phyloP scores from a whole-genome alignment of 2,329 filamentous ascomycete species.

The Xenosphaeropsis pyriputrescens region DNA sequence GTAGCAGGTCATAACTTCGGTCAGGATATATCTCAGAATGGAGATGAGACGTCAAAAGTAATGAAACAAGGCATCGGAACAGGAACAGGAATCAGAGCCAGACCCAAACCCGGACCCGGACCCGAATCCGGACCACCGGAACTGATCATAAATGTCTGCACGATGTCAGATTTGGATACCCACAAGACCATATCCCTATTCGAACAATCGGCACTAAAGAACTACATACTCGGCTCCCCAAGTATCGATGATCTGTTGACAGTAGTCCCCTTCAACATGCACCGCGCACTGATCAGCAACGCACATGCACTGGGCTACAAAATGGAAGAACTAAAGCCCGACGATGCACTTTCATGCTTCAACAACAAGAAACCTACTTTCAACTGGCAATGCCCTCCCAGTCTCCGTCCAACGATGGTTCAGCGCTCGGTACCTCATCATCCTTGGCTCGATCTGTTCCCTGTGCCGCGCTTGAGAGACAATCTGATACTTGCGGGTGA shows the following conservation, averaged over 20 bases:
- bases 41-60: no score
- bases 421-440: slow-evolving; percentile 14
- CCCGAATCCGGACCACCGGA: no score
- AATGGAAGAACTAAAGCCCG: neutral
- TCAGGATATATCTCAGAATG: no score
- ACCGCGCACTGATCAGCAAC: slow-evolving; percentile 9
- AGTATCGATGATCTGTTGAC: slow-evolving; percentile 6
- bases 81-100: no score
- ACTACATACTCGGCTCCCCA: slow-evolving; percentile 3
- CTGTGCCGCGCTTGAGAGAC: slow-evolving; percentile 15
- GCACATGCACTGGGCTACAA: slow-evolving; percentile 1
- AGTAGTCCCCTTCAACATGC: slow-evolving; percentile 10
- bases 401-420: slow-evolving; percentile 10
- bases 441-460: slow-evolving; percentile 16
- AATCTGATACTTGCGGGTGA: slow-evolving; percentile 10
- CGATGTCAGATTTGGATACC: no score
- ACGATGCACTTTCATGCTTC: slow-evolving; percentile 3
- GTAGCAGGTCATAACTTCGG: no score
- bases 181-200: no score
- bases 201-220: no score
- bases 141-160: no score
- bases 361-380: neutral
- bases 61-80: no score
- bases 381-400: neutral
- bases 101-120: no score